A percentile compares a stretch with the other conserved stretches of the same genome.
Conservation (phyloP, 805 yeast species). For the Yarrowia bubula region DNA sequence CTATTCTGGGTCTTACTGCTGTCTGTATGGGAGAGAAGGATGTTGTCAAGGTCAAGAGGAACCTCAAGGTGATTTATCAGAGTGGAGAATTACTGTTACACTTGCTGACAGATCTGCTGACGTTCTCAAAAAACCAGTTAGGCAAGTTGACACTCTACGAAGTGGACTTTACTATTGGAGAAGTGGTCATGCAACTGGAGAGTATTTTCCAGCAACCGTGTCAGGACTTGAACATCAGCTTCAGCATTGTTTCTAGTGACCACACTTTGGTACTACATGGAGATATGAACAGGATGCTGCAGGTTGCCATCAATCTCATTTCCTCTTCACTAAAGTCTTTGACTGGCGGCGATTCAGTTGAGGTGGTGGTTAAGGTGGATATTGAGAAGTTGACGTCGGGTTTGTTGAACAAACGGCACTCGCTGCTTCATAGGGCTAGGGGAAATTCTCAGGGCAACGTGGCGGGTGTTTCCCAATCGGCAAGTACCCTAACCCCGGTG, state of each 20-base stretch:
- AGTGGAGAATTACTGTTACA: constrained; percentile 89
- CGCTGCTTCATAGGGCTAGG: not conserved
- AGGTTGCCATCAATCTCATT: constrained; percentile 87
- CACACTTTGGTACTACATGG: constrained; percentile 64
- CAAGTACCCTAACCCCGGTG: too few relatives aligned
- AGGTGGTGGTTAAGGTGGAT: constrained; percentile 29
- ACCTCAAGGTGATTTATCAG: constrained; percentile 77
- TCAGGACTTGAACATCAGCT: constrained; percentile 42
- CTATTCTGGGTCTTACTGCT: constrained; percentile 93
- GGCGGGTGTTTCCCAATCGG: too few relatives aligned
- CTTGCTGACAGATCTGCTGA: constrained; percentile 82
- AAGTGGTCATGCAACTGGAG: constrained; percentile 78
- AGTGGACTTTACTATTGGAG: constrained; percentile 73
- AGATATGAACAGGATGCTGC: constrained; percentile 86
- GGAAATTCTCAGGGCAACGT: too few relatives aligned
- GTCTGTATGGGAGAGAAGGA: constrained; percentile 87
- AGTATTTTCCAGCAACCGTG: constrained; percentile 74
- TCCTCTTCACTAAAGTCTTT: constrained; percentile 91
- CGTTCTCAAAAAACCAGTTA: constrained; percentile 88
- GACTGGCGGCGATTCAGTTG: constrained; percentile 80
- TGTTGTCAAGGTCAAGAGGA: constrained; percentile 61
- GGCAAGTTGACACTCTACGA: constrained; percentile 81
- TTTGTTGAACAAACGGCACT: not conserved
- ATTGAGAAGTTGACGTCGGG: constrained; percentile 10
- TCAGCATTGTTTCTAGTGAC: constrained; percentile 30